phyloP scores from a whole-genome alignment of 805 yeast genomes.

The Wickerhamomyces subpelliculosus region DNA sequence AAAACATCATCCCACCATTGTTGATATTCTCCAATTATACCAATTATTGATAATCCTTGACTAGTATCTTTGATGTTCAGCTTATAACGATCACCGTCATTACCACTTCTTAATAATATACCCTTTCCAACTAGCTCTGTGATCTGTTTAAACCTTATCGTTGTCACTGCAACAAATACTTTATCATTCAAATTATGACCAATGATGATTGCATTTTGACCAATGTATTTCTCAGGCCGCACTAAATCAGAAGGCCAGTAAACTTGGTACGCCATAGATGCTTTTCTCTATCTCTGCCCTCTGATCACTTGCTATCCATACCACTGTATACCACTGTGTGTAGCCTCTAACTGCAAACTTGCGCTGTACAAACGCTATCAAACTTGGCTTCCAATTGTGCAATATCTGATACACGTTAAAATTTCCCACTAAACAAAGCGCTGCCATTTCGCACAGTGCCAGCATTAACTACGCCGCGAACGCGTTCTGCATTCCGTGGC shows the following conservation, averaged over 20 bases:
- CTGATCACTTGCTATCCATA: too few relatives aligned
- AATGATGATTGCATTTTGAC: not conserved
- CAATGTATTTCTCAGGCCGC: not conserved
- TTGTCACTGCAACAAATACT: not conserved
- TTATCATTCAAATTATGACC: not conserved
- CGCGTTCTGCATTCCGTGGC: too few relatives aligned
- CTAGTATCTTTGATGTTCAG: not conserved
- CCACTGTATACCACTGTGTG: too few relatives aligned
- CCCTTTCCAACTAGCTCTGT: not conserved
- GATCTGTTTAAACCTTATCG: not conserved
- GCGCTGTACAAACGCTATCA: too few relatives aligned
- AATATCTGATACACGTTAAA: too few relatives aligned
- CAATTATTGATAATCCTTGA: not conserved
- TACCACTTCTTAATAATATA: not conserved
- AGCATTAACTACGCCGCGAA: too few relatives aligned
- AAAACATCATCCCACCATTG: not conserved
- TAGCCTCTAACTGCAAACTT: too few relatives aligned
- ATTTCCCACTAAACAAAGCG: too few relatives aligned
- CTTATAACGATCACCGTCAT: not conserved
- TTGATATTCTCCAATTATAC: not conserved
- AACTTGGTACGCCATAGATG: not conserved
- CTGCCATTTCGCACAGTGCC: too few relatives aligned
- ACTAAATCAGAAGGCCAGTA: constrained; percentile 2
- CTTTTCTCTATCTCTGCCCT: not conserved
- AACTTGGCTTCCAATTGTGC: too few relatives aligned